Base-by-base conservation (phyloP, 352 stramenopile species). In the Globisporangium perplexum region DNA sequence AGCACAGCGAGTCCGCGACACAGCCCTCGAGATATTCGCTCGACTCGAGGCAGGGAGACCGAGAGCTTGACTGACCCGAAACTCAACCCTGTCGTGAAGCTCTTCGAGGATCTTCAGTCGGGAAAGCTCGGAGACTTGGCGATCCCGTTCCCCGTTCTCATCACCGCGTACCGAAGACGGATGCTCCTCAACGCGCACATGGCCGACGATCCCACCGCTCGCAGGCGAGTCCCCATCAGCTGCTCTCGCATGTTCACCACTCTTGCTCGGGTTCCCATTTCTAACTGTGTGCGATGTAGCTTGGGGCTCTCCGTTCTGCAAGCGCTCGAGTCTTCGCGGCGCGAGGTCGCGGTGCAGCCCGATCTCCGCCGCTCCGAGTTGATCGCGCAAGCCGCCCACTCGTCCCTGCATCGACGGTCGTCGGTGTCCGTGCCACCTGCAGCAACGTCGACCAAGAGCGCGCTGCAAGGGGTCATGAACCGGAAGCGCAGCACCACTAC, bases 131-230 rank as follows among this genome's bases (percentile, higher is more conserved):
- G 83, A 0, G 80, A 93, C 60, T 53, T 90, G 20, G 69, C 74
- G 17, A 74, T 90, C 28, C 77, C 76, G 7, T 91, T 93, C 30
- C 78, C 83, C 1, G 71, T 88, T 20, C 65, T 91, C 24, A 92
- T 92, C 66, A 89, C 78, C 4, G 83, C 83, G 12, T 91, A 90
- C 30, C 65, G 83, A 10, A 66, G 83, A 5, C 75, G 79, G 4
- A 90, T 93, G 82, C 66, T 90, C 10, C 60, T 93, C n/a, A 86
- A 90, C 39, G 82, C 82, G 0, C 82, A 93, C 71, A 93, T 93
- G 82, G 72, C 79, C 11, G 77, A 80, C 12, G 81, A 89, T 48
- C 55, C 74, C 0, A 61, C 70, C 2, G 61, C 74, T 15, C 69
- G 82, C 53, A 39, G 33, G 33, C 33, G 14, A 39, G 33, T 12